A percentile compares a stretch with the other conserved stretches of the same genome.
These are phyloP conservation scores for Schizothecium vesticola DNA, from an alignment of 495 filamentous ascomycete species.

Conservation along the genomic window DNA sequence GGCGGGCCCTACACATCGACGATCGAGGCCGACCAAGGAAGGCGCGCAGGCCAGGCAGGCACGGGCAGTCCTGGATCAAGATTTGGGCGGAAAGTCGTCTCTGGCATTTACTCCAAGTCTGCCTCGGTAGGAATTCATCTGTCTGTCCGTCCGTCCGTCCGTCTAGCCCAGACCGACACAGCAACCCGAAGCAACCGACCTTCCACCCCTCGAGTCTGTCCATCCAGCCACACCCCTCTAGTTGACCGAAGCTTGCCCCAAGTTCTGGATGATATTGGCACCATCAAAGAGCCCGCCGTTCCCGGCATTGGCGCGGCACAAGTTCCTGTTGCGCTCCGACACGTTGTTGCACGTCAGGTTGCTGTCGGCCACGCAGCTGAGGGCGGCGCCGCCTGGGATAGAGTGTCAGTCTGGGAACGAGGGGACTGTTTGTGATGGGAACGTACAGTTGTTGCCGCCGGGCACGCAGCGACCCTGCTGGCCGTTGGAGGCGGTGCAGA, in stretches of 20 bases:
- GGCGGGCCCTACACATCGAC: too few species aligned
- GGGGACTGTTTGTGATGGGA: not conserved
- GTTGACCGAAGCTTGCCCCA: constrained; percentile 19
- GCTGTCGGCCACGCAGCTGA: constrained; percentile 25
- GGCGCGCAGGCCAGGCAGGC: not conserved
- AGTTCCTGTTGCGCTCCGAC: constrained; percentile 23
- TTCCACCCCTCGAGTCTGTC: not conserved
- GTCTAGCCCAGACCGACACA: not conserved
- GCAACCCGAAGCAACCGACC: not conserved
- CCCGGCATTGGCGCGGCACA: constrained; percentile 22
- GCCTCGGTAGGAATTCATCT: not conserved
- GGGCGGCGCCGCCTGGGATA: constrained; percentile 13
- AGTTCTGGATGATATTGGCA: constrained; percentile 15
- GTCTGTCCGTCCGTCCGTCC: not conserved
- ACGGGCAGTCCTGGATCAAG: not conserved
- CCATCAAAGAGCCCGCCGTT: constrained; percentile 21
- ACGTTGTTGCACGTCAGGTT: constrained; percentile 23
- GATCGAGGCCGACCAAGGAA: not conserved
- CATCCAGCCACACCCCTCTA: constrained; percentile 1
- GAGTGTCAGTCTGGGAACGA: not conserved
- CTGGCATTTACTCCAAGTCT: not conserved
- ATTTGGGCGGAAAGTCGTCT: not conserved
- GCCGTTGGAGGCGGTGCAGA: constrained; percentile 25
- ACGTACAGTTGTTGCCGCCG: constrained; percentile 23
- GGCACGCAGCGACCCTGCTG: constrained; percentile 25